Evolutionary conservation across 2,329 filamentous ascomycete species (phyloP).

Genomic region (Fusarium devonianum): DNA sequence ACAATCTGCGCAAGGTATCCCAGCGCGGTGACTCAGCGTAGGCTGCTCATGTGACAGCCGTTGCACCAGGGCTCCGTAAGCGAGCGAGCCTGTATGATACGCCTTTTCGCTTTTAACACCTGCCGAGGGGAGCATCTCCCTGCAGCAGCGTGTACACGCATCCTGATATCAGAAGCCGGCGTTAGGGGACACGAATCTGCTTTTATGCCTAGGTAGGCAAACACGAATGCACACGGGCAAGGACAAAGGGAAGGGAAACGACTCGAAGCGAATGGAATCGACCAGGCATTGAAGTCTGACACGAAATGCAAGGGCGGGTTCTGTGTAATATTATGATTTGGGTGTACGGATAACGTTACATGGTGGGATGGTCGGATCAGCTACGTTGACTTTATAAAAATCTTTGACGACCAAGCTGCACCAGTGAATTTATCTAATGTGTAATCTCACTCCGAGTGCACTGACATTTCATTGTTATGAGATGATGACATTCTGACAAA

Average conservation of each 20-base stretch:
- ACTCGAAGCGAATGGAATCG: constrained; percentile 8
- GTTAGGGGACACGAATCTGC: constrained; percentile 13
- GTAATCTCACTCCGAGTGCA: too few relatives aligned
- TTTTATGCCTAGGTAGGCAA: constrained; percentile 11
- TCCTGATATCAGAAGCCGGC: constrained; percentile 20
- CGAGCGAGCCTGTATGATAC: constrained; percentile 17
- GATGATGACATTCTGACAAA: too few relatives aligned
- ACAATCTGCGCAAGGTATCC: constrained; percentile 55
- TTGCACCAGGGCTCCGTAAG: too few relatives aligned
- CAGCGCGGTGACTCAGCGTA: constrained; percentile 22
- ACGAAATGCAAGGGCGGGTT: constrained; percentile 9
- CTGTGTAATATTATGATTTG: constrained; percentile 19
- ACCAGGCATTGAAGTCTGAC: constrained; percentile 8
- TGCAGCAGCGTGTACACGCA: background rate
- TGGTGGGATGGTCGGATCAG: background rate
- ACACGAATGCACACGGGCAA: constrained; percentile 1
- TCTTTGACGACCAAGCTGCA: too few relatives aligned
- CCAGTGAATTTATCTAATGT: too few relatives aligned
- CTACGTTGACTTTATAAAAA: too few relatives aligned
- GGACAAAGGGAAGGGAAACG: constrained; percentile 1
- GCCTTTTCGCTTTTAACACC: constrained; percentile 4
- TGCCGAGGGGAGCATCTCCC: background rate
- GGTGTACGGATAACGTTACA: constrained; percentile 8
- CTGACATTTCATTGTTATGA: too few relatives aligned
- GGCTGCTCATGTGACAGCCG: background rate